These are phyloP conservation scores for Hanseniaspora occidentalis DNA, from an alignment of 805 yeast species.

Conservation along the genomic window DNA sequence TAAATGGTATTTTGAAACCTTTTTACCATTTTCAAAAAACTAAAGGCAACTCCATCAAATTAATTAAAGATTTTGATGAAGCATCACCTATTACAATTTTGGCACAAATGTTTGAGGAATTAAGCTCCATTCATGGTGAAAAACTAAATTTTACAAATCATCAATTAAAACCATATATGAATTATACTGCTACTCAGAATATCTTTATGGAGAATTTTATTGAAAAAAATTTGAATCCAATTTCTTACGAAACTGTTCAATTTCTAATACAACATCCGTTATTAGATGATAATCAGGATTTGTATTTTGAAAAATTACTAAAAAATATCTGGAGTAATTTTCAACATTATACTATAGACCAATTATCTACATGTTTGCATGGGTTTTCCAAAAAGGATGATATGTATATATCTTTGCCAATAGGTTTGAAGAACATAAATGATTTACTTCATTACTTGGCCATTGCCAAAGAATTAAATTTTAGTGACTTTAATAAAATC, in stretches of 20 bases:
- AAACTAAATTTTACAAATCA: not conserved
- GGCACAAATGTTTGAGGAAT: not conserved
- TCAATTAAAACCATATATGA: constrained; percentile 17
- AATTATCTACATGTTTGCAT: not conserved
- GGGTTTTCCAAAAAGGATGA: not conserved
- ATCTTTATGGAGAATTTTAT: constrained; percentile 11
- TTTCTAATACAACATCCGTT: not conserved
- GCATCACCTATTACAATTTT: constrained; percentile 3
- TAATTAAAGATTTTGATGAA: constrained; percentile 15
- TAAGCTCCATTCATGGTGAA: not conserved
- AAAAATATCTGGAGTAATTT: not conserved
- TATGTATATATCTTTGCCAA: not conserved
- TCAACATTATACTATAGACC: not conserved
- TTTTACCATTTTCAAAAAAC: constrained; percentile 14
- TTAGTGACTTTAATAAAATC: not conserved
- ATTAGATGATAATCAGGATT: no score
- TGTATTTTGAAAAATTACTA: not conserved
- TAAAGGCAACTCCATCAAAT: constrained; percentile 3
- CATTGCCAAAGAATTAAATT: not conserved
- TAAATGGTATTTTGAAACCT: constrained; percentile 19
- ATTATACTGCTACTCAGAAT: constrained; percentile 6
- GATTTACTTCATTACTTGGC: not conserved
- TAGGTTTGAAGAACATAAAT: not conserved
- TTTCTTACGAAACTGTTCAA: not conserved
- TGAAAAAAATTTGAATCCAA: constrained; percentile 1